These are phyloP conservation scores for Geotrichum citri-aurantii DNA, from an alignment of 1,139 yeast genomes.

Conservation along the genomic window DNA sequence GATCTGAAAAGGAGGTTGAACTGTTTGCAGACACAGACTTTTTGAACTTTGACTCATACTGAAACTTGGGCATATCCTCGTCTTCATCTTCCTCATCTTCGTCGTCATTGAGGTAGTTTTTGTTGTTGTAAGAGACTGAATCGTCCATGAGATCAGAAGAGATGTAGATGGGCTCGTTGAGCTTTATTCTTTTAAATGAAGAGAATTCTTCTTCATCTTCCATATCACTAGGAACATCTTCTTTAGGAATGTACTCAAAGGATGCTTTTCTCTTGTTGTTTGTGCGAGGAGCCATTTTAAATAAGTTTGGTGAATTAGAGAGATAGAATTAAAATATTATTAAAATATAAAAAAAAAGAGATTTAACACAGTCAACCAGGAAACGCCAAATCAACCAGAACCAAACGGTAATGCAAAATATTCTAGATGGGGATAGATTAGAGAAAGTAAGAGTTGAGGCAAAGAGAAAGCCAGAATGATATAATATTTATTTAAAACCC, in stretches of 20 bases:
- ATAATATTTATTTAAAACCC: no score
- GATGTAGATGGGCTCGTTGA: conserved; percentile 6
- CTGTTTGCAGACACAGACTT: background rate
- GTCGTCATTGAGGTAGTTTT: conserved; percentile 23
- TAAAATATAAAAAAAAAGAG: background rate
- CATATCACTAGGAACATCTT: background rate
- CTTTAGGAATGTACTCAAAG: background rate
- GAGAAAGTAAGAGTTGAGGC: background rate
- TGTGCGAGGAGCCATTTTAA: background rate
- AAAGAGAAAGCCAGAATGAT: no score
- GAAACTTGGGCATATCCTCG: conserved; percentile 25
- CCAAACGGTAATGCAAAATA: background rate
- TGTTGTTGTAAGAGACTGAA: conserved; percentile 13
- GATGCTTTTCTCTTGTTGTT: conserved; percentile 7
- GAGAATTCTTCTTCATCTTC: background rate
- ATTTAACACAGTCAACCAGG: background rate
- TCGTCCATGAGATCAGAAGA: conserved; percentile 1
- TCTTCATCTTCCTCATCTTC: conserved; percentile 19
- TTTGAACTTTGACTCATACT: conserved; percentile 24
- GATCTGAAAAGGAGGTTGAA: background rate
- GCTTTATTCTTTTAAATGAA: conserved; percentile 1
- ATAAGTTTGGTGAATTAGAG: background rate
- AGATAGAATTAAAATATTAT: background rate
- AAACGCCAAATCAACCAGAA: background rate
- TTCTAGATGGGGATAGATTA: background rate